Conservation (phyloP, 1,284 basidiomycete species). For the Hemileccinum hortonii region DNA sequence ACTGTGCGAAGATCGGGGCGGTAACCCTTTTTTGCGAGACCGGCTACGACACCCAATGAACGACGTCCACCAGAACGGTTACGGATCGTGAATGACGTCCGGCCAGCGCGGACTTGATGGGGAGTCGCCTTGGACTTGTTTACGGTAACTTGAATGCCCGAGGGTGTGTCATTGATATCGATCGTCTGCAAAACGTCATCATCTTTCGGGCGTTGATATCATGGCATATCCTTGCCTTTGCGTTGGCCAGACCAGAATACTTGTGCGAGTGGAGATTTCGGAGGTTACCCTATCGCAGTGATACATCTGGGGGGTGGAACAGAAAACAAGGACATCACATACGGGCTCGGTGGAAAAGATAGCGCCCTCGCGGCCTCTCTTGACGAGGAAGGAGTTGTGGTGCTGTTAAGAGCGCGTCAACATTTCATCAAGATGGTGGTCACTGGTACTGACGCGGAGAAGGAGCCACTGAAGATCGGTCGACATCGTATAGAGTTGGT, state of each 20-base stretch:
- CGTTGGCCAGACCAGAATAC: slow-evolving; percentile 84
- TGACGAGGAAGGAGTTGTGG: slow-evolving; percentile 83
- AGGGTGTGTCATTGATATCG: slow-evolving; percentile 58
- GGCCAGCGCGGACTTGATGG: slow-evolving; percentile 49
- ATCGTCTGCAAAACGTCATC: slow-evolving; percentile 50
- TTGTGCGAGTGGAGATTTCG: slow-evolving; percentile 85
- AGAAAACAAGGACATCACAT: slow-evolving; percentile 34
- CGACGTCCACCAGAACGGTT: slow-evolving; percentile 74
- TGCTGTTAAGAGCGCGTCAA: slow-evolving; percentile 46
- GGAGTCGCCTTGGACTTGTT: slow-evolving; percentile 68
- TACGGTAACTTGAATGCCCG: slow-evolving; percentile 66
- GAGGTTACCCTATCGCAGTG: slow-evolving; percentile 69
- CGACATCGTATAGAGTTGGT: slow-evolving; percentile 58
- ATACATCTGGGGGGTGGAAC: slow-evolving; percentile 1
- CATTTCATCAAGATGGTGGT: fast-evolving
- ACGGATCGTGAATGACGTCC: slow-evolving; percentile 57
- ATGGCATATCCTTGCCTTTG: slow-evolving; percentile 54
- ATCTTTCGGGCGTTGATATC: not conserved
- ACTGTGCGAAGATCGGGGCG: slow-evolving; percentile 81
- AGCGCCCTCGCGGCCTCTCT: slow-evolving; percentile 67
- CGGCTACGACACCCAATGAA: slow-evolving; percentile 68
- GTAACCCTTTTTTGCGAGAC: slow-evolving; percentile 72
- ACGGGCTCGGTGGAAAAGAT: slow-evolving; percentile 84
- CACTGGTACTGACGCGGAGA: slow-evolving; percentile 63
- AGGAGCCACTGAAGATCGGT: slow-evolving; percentile 89